Percentiles rank a stretch among this genome's conserved stretches.
These are phyloP conservation scores for Penicillium angulare DNA, from an alignment of 495 filamentous ascomycete genomes.

Conservation along the genomic window DNA sequence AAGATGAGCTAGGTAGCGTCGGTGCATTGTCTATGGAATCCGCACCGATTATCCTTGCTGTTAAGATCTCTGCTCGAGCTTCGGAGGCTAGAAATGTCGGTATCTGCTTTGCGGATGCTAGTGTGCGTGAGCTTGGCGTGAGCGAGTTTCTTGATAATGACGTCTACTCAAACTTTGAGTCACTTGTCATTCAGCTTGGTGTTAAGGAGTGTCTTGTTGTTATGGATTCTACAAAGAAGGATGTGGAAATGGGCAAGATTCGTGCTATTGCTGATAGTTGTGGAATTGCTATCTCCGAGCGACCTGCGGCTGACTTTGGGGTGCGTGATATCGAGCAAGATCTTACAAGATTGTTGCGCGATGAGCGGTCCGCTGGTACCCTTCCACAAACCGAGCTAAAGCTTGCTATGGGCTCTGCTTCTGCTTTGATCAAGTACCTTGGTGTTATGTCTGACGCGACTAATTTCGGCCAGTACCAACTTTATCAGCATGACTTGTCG, in stretches of 20 bases:
- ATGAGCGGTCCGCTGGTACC: conserved; percentile 72
- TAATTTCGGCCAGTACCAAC: conserved; percentile 94
- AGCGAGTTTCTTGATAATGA: conserved; percentile 99
- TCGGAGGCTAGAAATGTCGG: conserved; percentile 83
- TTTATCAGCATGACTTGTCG: conserved; percentile 95
- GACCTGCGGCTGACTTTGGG: conserved; percentile 73
- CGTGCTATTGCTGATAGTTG: conserved; percentile 86
- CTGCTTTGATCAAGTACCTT: conserved; percentile 94
- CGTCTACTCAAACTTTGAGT: conserved; percentile 96
- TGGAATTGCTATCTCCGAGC: conserved; percentile 82
- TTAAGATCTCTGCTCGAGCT: conserved; percentile 87
- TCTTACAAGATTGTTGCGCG: conserved; percentile 77
- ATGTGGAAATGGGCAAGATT: conserved; percentile 87
- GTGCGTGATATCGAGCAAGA: conserved; percentile 96
- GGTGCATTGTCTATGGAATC: conserved; percentile 66
- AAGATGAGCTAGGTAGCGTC: conserved; percentile 83
- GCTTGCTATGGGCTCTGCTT: conserved; percentile 92
- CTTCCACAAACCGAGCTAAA: conserved; percentile 91
- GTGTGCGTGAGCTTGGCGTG: conserved; percentile 90
- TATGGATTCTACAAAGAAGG: conserved; percentile 72
- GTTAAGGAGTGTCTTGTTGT: conserved; percentile 91
- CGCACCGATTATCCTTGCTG: conserved; percentile 88
- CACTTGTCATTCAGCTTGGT: conserved; percentile 90
- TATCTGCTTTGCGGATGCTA: conserved; percentile 97
- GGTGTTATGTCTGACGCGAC: conserved; percentile 83